Percentiles rank a stretch among this genome's conserved stretches.
phyloP scores from a whole-genome alignment of 768 basidiomycete species.

The Mycena alexandri region DNA sequence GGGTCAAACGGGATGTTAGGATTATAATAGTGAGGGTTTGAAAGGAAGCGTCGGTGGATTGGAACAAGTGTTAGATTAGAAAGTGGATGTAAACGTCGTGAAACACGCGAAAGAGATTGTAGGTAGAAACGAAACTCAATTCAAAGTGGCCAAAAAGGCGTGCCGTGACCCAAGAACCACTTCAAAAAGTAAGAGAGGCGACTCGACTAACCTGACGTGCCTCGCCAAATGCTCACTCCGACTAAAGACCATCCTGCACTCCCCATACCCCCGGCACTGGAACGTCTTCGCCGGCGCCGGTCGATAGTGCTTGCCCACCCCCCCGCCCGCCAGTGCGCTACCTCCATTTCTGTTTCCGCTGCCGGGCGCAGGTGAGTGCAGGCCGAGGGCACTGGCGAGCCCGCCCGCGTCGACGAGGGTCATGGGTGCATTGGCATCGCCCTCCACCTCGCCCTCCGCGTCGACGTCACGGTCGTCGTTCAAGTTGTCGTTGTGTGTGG shows the following conservation, averaged over 20 bases:
- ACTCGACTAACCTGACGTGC: conserved; percentile 84
- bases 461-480: conserved; percentile 3
- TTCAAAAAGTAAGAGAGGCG: conserved; percentile 28
- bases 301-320: conserved; percentile 73
- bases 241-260: conserved; percentile 97
- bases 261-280: conserved; percentile 94
- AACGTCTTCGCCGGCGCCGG: conserved; percentile 94
- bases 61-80: no score
- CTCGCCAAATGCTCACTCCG: conserved; percentile 95
- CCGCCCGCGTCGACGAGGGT: conserved; percentile 20
- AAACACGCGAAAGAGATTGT: no score
- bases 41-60: no score
- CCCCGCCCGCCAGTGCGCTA: conserved; percentile 27
- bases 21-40: no score
- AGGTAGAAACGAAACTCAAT: no score
- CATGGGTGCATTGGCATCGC: conserved; percentile 13
- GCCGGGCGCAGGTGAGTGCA: neutral
- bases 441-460: conserved; percentile 22
- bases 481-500: conserved; percentile 1
- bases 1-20: no score
- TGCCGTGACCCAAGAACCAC: conserved; percentile 2
- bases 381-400: no score
- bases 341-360: neutral
- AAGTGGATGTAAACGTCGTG: no score
- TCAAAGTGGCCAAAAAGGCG: no score